Base-by-base conservation (phyloP, 2,329 filamentous ascomycete species). In the Nemania abortiva region DNA sequence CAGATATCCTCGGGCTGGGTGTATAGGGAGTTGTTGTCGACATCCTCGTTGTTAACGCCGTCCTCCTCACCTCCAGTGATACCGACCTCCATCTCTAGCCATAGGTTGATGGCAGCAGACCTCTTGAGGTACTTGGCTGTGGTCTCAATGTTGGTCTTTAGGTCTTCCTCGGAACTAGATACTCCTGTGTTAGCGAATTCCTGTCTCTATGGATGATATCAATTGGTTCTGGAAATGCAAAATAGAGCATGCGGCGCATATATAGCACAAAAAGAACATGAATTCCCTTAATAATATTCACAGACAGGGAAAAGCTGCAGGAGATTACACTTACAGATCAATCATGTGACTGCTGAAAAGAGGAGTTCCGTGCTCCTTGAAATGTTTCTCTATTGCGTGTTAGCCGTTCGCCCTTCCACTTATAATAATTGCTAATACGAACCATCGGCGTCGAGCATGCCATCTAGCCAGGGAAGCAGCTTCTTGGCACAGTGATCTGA, bases 401-500 rank as follows among this genome's bases (percentile, higher is more conserved):
- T 77, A 98, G 66, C n/a, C n/a, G 22, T 56, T 34, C 22, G 20
- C 37, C 20, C 13, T 39, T 20, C 24, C 9, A 39, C 18, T 20
- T 5, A 22, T 31, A 45, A 4, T 13, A 6, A 20, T 53, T 37
- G 4, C 42, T 18, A n/a, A 9, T 9, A 71, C 69, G 27, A 27
- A 71, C 69, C 69, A 53, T 68, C 65, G 52, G 67, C 68, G 47
- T 69, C 68, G 22, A 72, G 84, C 91, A 98, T 95, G 81, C 95
- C 95, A 80, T 98, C 95, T 81, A 98, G 87, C 95, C 95, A 98
- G 72, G 96, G 96, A 66, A 98, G 91, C 69, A 98, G 93, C 91
- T 98, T 98, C 92, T 98, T 98, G 81, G 96, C 95, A 85, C 95
- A 97, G 88, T 98, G 96, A 83, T 99, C 96, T 81, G 95, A 97